Conservation (phyloP, 345 rosid species). For the Salix brachista region DNA sequence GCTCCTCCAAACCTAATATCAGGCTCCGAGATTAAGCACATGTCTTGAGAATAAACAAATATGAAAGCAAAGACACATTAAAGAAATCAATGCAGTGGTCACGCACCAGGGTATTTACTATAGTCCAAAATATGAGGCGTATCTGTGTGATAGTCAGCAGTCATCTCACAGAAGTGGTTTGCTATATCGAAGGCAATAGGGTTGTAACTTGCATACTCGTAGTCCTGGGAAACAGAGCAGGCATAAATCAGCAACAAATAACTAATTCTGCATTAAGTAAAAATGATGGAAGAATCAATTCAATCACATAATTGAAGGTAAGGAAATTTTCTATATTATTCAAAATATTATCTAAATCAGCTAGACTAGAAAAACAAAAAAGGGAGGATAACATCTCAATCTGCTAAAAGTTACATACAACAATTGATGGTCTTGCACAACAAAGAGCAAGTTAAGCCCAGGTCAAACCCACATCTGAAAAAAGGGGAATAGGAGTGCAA, state of each 20-base stretch:
- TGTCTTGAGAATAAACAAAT: not conserved
- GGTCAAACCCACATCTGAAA: not conserved
- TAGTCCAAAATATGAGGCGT: conserved; percentile 32
- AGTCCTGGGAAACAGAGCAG: conserved; percentile 20
- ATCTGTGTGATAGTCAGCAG: conserved; percentile 31
- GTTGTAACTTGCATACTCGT: conserved; percentile 35
- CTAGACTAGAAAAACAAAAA: no score
- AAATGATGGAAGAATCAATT: not conserved
- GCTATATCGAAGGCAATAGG: conserved; percentile 34
- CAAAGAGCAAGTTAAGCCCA: not conserved
- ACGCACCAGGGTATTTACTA: conserved; percentile 28
- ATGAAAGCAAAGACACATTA: not conserved
- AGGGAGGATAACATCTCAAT: no score
- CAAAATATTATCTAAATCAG: not conserved
- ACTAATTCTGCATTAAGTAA: not conserved
- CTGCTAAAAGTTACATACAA: not conserved
- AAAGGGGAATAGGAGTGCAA: no score
- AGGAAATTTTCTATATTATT: not conserved
- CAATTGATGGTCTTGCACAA: not conserved
- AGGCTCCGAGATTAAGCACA: conserved; percentile 4
- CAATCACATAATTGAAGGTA: not conserved
- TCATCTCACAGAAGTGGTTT: conserved; percentile 38
- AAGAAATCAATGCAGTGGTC: not conserved
- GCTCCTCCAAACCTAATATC: conserved; percentile 64
- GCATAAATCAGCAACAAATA: not conserved